phyloP scores from a whole-genome alignment of 768 basidiomycete species.

The Suillus luteus region DNA sequence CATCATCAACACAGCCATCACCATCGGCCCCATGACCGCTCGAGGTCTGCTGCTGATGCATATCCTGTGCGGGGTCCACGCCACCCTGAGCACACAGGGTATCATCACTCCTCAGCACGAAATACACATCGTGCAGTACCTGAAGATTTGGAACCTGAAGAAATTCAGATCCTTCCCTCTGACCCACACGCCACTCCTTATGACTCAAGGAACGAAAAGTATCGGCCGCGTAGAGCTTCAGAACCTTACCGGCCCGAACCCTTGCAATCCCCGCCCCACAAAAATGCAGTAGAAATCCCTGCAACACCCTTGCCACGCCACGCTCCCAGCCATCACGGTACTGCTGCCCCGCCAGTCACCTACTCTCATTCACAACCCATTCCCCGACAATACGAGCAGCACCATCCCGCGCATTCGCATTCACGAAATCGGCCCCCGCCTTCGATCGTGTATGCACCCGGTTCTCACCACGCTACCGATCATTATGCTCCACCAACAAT shows the following conservation, averaged over 20 bases:
- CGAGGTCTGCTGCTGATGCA: slow-evolving; percentile 38
- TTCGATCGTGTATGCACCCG: slow-evolving; percentile 62
- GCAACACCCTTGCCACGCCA: slow-evolving; percentile 36
- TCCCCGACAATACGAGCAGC: slow-evolving; percentile 36
- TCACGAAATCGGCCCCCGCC: slow-evolving; percentile 46
- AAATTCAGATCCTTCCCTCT: slow-evolving; percentile 64
- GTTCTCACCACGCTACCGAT: slow-evolving; percentile 41
- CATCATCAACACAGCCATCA: slow-evolving; percentile 28
- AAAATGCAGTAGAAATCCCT: slow-evolving; percentile 35
- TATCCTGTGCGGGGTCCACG: slow-evolving; percentile 34
- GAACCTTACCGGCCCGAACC: slow-evolving; percentile 30
- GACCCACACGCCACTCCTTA: slow-evolving; percentile 39
- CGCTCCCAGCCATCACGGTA: slow-evolving; percentile 25
- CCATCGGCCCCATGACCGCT: slow-evolving; percentile 38
- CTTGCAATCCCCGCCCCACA: slow-evolving; percentile 19
- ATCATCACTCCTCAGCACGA: slow-evolving; percentile 18
- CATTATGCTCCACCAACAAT: slow-evolving; percentile 64
- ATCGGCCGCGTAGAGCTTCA: slow-evolving; percentile 33
- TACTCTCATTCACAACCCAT: slow-evolving; percentile 45
- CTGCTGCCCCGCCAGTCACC: slow-evolving; percentile 28
- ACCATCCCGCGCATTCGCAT: slow-evolving; percentile 38
- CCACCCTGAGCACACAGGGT: slow-evolving; percentile 26
- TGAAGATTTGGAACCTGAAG: slow-evolving; percentile 48
- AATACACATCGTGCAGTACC: slow-evolving; percentile 23
- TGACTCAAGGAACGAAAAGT: slow-evolving; percentile 27